Base-by-base conservation (phyloP, 164 flowering plant species). In the Pachysandra terminalis region DNA sequence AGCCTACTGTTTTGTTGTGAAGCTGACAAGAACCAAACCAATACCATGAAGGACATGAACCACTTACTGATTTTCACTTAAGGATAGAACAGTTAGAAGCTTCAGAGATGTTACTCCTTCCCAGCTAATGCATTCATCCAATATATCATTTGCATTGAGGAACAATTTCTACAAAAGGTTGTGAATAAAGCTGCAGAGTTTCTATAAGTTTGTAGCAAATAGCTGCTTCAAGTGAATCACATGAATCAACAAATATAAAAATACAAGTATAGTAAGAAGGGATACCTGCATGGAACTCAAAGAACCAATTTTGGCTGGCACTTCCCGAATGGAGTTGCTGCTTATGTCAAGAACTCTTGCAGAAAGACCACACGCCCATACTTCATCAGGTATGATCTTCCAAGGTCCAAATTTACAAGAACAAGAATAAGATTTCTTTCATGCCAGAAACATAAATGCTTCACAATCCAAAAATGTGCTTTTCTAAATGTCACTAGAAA, bases 321-420 rank as follows among this genome's bases (percentile, higher is more conserved):
- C 63, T 22, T 78, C 77, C 62, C 59, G 75, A 48, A 94, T 74
- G 35, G 68, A 70, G 64, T 94, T 94, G 75, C 75, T 79, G 80
- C 82, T 82, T 61, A 86, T 9, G 75, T 94, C 96, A 74, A 91
- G 79, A 24, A 87, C 79, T 74, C 91, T 83, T 54, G 77, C 78
- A 74, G 88, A 79, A 75, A 84, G 10, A 70, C 86, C 91, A 81
- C 87, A 87, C 52, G 53, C 74, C 97, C 95, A 94, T 52, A 90
- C 92, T 78, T 90, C 96, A 63, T 84, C 90, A 70, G 98, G 97
- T 67, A 94, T 83, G 59, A 57, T 82, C 97, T 93, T 61, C 59
- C 35, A 65, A 61, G 37, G 63, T 56, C 56, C 27, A 55, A 76
- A 68, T 57, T 19, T 52, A 63, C 24, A 73, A 56, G 21, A 68